Evolutionary conservation across 2,329 filamentous ascomycete genomes (phyloP).

Genomic region (Keithomyces neogunnii): DNA sequence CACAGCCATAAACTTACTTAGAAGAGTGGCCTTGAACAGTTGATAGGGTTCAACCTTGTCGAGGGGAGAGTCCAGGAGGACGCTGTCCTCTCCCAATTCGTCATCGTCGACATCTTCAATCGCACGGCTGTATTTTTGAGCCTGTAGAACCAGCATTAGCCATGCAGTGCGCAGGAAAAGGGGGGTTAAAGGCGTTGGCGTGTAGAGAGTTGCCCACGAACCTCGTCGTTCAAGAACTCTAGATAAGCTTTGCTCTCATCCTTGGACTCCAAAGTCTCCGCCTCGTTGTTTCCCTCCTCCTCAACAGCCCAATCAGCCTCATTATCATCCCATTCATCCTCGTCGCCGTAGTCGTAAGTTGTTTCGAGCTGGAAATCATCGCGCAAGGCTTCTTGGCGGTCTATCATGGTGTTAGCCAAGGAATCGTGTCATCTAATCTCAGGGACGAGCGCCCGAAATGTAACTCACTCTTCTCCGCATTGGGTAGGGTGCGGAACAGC

Average conservation of each 20-base stretch:
- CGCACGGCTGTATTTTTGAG: slow-evolving; percentile 71
- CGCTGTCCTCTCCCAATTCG: slow-evolving; percentile 86
- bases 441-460: neutral
- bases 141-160: slow-evolving; percentile 35
- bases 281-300: slow-evolving; percentile 61
- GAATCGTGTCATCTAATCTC: slow-evolving; percentile 15
- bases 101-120: slow-evolving; percentile 68
- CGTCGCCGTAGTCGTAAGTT: slow-evolving; percentile 56
- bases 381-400: slow-evolving; percentile 84
- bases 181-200: neutral
- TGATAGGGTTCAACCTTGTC: slow-evolving; percentile 94
- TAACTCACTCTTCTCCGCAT: slow-evolving; percentile 70
- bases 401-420: slow-evolving; percentile 27
- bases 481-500: slow-evolving; percentile 84
- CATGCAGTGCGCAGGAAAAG: slow-evolving; percentile 7
- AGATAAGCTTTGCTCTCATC: slow-evolving; percentile 93
- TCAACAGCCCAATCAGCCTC: slow-evolving; percentile 75
- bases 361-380: slow-evolving; percentile 73
- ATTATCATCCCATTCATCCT: slow-evolving; percentile 77
- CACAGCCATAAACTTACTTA: slow-evolving; percentile 54
- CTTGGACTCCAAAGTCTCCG: slow-evolving; percentile 58
- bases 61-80: slow-evolving; percentile 83
- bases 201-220: slow-evolving; percentile 23
- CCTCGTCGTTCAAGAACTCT: slow-evolving; percentile 91
- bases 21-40: slow-evolving; percentile 72